Base-by-base conservation (phyloP, 2,329 filamentous ascomycete genomes). In the Hymenoscyphus scutula region DNA sequence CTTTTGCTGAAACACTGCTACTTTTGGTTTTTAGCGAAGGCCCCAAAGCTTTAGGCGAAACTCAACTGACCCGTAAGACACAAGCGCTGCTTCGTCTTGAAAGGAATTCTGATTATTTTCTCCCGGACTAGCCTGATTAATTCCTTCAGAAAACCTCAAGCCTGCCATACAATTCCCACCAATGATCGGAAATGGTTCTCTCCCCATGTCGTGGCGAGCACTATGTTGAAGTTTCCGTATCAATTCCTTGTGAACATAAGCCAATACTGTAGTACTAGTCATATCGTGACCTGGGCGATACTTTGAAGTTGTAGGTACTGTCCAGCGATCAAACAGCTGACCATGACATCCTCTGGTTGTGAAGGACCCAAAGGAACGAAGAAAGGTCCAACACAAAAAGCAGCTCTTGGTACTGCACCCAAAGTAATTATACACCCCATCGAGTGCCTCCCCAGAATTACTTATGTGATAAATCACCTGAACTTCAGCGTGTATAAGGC, bases 71-170 rank as follows among this genome's bases (percentile, higher is more conserved):
- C 34, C 3, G 7, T 15, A 45, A 45, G 19, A 45, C 15, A n/a
- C 38, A n/a, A n/a, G 19, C 4, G 38, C 38, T 7, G 19, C 38
- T 45, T 17, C 19, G 13, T 45, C 17, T 17, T 45, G 13, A 5
- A 23, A 6, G 29, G 8, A 5, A 5, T 30, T 8, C 8, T 30
- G 29, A 5, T 30, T 30, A 4, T 48, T 54, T 71, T 64, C 51
- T 69, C 70, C 69, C 70, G 10, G 70, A 66, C 8, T 70, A 72
- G 56, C 72, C 65, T 34, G 67, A 67, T 32, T 53, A 56, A 6
- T 57, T 25, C 15, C 32, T 45, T 3, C 56, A 25, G 32, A 13
- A 45, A 5, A 6, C 7, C 34, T 41, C 10, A n/a, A 34, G 30
- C 59, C n/a, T 11, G 30, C 17, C 5, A 61, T 19, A 56, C 32